Evolutionary conservation across 305 asterid genomes (phyloP), one percentile per base, ranked within the genome.

Genomic region (Plantago coronopus): DNA sequence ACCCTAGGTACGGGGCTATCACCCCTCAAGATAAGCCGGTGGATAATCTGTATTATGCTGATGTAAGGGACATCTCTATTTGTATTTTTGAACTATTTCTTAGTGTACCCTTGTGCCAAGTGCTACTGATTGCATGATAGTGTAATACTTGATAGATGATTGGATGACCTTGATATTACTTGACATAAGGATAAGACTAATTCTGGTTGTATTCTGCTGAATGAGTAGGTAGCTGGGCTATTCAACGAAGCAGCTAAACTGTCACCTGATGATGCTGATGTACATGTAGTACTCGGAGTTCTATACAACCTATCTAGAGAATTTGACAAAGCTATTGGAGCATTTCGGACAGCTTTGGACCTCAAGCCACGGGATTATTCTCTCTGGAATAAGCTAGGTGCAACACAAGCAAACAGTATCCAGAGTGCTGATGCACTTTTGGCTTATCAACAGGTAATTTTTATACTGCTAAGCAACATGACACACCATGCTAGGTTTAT

Each of bases 341-440:
- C 99, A 61, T 94, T 94, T 66, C 85, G 85, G 87, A 84, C 95
- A 47, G 88, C 97, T 76, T 81, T 94, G 82, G 78, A 88, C 67
- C 97, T 94, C 76, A 94, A 88, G 72, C 99, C 99, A 29, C 79
- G 87, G 64, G 99, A 94, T 78, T 94, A 90, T 80, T 94, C 99
- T n/a, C 95, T 94, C 59, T 94, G 99, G 99, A 94, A 94, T 82
- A 90, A 94, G 86, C 95, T 94, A 57, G 99, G 99, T 56, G 99
- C 99, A 57, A 94, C 99, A 70, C 97, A 94, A 79, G 99, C 99
- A 65, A 94, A 94, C 59, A 90, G 99, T 49, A 81, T 94, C 64
- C 99, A 88, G 76, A 94, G 99, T 72, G 86, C 95, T 59, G 97
- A 94, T 79, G 99, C 99, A 60, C 87, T 94, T 74, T 73, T 61